These are phyloP conservation scores for Asterochloris sp. DNA, from an alignment of 139 green algal genomes.

Conservation along the genomic window DNA sequence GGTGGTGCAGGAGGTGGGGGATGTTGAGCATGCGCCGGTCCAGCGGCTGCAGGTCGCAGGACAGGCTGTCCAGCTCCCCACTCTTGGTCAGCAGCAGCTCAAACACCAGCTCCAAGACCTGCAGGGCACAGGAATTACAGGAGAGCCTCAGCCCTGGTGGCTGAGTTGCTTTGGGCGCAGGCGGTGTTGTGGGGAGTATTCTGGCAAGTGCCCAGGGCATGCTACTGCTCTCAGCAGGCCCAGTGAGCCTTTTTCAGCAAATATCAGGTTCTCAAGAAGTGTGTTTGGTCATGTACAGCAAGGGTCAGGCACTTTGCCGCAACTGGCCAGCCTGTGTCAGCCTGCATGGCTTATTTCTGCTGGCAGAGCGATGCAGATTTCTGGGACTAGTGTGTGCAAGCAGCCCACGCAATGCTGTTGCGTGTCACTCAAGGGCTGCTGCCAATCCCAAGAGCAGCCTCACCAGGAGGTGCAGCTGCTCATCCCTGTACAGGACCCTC, in stretches of 20 bases:
- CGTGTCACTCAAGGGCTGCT: not conserved
- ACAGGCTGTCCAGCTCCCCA: not conserved
- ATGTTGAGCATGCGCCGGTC: not conserved
- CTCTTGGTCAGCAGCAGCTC: not conserved
- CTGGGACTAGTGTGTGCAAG: no score
- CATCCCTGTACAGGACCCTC: no score
- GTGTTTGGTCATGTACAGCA: no score
- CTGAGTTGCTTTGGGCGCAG: not conserved
- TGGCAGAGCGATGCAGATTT: no score
- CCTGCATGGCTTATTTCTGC: no score
- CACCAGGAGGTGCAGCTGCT: not conserved
- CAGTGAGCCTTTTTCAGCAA: not conserved
- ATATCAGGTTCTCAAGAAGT: not conserved
- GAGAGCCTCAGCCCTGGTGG: not conserved
- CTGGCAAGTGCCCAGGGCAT: not conserved
- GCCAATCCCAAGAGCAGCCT: not conserved
- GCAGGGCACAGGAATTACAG: not conserved
- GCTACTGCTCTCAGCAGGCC: not conserved
- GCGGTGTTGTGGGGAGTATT: not conserved
- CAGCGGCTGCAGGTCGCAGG: not conserved
- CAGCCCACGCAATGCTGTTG: not conserved
- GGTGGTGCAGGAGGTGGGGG: constrained; percentile 4
- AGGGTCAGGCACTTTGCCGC: no score
- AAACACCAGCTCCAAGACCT: constrained; percentile 4
- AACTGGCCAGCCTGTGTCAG: no score